A percentile compares a stretch with the other conserved stretches of the same genome.
phyloP scores from a whole-genome alignment of 148 eudicot species.

The Nyssa sinensis region DNA sequence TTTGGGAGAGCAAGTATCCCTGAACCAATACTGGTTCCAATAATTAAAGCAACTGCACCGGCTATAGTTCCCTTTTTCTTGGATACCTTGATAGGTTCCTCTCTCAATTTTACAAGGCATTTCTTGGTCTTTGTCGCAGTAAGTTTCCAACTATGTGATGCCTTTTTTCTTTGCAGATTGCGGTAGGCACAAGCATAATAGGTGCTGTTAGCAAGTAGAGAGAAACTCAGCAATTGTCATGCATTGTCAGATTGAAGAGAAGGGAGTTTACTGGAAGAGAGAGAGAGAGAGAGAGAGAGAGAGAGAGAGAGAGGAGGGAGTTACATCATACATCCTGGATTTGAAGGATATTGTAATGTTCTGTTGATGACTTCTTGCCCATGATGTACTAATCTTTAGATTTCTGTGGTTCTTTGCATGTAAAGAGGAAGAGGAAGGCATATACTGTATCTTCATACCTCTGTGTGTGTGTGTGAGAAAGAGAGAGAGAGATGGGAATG shows the following conservation, averaged over 20 bases:
- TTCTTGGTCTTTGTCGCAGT: slow-evolving; percentile 15
- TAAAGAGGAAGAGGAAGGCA: slow-evolving; percentile 15
- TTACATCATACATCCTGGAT: slow-evolving; percentile 20
- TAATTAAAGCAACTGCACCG: slow-evolving; percentile 51
- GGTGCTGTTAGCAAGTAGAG: slow-evolving; percentile 7
- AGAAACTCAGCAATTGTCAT: neutral
- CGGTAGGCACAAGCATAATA: slow-evolving; percentile 11
- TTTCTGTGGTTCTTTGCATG: slow-evolving; percentile 14
- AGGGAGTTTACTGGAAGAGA: neutral
- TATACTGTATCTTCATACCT: slow-evolving; percentile 17
- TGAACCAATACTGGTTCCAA: slow-evolving; percentile 51
- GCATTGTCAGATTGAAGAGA: neutral
- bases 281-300: slow-evolving; percentile 5
- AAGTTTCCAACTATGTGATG: slow-evolving; percentile 17
- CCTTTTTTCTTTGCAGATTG: slow-evolving; percentile 9
- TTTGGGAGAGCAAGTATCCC: slow-evolving; percentile 55
- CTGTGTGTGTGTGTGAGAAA: slow-evolving; percentile 9
- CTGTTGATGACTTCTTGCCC: slow-evolving; percentile 20
- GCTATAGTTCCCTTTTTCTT: slow-evolving; percentile 37
- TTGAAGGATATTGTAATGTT: slow-evolving; percentile 9
- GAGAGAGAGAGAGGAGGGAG: slow-evolving; percentile 5
- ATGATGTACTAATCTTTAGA: neutral
- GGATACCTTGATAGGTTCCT: slow-evolving; percentile 13
- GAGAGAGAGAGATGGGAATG: neutral
- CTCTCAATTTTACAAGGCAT: slow-evolving; percentile 11